These are phyloP conservation scores for Thraustochytrium sp. DNA, from an alignment of 352 stramenopile genomes.

Conservation along the genomic window DNA sequence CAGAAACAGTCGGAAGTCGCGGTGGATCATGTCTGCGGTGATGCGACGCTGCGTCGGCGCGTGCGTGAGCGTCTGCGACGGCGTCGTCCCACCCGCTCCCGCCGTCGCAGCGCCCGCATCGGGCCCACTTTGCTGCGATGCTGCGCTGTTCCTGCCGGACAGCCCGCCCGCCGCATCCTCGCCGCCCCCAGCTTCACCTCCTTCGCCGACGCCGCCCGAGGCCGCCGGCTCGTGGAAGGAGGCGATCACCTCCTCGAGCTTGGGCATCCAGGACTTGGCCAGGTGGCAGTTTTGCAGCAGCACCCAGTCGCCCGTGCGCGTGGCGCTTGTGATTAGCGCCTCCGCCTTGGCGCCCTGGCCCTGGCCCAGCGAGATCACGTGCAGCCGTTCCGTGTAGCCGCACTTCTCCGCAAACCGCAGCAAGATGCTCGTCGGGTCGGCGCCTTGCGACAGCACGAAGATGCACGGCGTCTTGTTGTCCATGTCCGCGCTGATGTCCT, in stretches of 20 bases:
- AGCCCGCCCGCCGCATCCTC: no score
- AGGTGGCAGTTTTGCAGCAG: constrained; percentile 87
- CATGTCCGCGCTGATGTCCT: constrained; percentile 83
- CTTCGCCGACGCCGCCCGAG: background rate
- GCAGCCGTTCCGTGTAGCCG: constrained; percentile 54
- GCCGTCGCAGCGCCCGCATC: no score
- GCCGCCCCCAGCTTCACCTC: background rate
- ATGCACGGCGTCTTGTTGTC: constrained; percentile 85
- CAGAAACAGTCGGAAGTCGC: constrained; percentile 77
- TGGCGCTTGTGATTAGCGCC: constrained; percentile 75
- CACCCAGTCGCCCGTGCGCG: constrained; percentile 78
- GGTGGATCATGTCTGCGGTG: constrained; percentile 44
- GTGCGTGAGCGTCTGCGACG: no score
- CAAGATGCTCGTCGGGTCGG: constrained; percentile 81
- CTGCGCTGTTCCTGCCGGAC: no score
- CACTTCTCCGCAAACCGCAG: constrained; percentile 69
- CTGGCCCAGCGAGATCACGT: constrained; percentile 83
- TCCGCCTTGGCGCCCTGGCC: constrained; percentile 81
- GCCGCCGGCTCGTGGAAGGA: constrained; percentile 37
- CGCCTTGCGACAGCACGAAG: constrained; percentile 81
- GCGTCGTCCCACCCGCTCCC: no score
- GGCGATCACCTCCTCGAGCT: constrained; percentile 80
- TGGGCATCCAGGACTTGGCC: constrained; percentile 86
- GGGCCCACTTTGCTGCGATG: no score
- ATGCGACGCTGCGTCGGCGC: no score